These are phyloP conservation scores for Plasmodium malariae DNA, from an alignment of 169 alveolate species.

Conservation along the genomic window DNA sequence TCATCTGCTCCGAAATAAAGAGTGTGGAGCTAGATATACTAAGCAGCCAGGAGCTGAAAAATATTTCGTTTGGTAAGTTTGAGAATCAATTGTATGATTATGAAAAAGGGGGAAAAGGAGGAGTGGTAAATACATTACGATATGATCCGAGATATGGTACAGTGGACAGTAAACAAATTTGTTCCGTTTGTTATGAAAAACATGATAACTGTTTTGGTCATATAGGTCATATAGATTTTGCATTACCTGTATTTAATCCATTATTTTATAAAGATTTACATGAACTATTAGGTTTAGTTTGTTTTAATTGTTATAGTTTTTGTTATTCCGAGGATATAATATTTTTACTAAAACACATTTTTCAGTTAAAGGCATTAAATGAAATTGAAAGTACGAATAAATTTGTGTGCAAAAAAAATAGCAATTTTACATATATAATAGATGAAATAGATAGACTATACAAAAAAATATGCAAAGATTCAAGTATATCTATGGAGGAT, in stretches of 20 bases:
- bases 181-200: slow-evolving; percentile 92
- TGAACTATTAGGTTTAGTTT: slow-evolving; percentile 91
- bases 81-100: slow-evolving; percentile 15
- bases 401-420: slow-evolving; percentile 31
- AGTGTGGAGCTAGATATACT: slow-evolving; percentile 57
- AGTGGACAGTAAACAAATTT: slow-evolving; percentile 90
- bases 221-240: slow-evolving; percentile 94
- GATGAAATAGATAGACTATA: slow-evolving; percentile 53
- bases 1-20: slow-evolving; percentile 18
- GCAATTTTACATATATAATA: slow-evolving; percentile 68
- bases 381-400: slow-evolving; percentile 78
- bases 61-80: slow-evolving; percentile 39
- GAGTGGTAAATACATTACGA: slow-evolving; percentile 84
- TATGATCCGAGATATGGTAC: slow-evolving; percentile 97
- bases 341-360: slow-evolving; percentile 76
- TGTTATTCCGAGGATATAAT: slow-evolving; percentile 78
- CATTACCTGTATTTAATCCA: slow-evolving; percentile 95
- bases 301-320: slow-evolving; percentile 83
- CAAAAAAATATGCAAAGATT: slow-evolving; percentile 49
- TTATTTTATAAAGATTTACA: slow-evolving; percentile 90
- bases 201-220: slow-evolving; percentile 97
- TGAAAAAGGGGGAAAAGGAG: slow-evolving; percentile 43
- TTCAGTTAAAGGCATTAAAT: slow-evolving; percentile 77
- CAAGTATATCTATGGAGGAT: slow-evolving; percentile 51
- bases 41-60: slow-evolving; percentile 51